Evolutionary conservation across 148 eudicot species (phyloP).

Genomic region (Rhododendron kiyosumense): DNA sequence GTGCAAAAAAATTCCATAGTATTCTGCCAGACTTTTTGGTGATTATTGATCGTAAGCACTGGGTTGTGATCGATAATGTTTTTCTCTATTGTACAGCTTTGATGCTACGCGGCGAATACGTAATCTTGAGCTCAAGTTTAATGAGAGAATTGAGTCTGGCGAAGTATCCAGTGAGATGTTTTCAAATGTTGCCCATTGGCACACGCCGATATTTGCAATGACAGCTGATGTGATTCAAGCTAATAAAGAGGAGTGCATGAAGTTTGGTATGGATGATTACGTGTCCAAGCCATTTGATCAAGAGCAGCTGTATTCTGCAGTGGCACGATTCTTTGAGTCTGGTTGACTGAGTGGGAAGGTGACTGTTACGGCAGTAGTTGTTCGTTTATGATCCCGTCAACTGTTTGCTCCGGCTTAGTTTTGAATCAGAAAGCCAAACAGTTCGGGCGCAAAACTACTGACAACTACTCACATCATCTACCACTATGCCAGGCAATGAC

Average conservation of each 20-base stretch:
- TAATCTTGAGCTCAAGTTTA: constrained; percentile 37
- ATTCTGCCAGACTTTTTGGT: background rate
- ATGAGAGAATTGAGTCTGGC: constrained; percentile 38
- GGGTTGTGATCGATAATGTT: background rate
- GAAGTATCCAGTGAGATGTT: constrained; percentile 29
- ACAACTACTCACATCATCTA: background rate
- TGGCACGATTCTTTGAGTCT: constrained; percentile 69
- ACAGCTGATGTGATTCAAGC: constrained; percentile 94
- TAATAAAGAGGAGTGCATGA: constrained; percentile 56
- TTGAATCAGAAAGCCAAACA: background rate
- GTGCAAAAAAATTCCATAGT: background rate
- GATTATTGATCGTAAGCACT: background rate
- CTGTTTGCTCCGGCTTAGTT: background rate
- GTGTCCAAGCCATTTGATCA: constrained; percentile 83
- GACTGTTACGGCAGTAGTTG: background rate
- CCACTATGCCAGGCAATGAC: constrained; percentile 3
- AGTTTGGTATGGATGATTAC: constrained; percentile 85
- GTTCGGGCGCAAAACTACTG: background rate
- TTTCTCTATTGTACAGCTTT: constrained; percentile 41
- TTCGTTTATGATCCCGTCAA: background rate
- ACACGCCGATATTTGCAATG: constrained; percentile 87
- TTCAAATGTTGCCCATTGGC: constrained; percentile 45
- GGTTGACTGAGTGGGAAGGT: constrained; percentile 20
- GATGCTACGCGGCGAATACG: constrained; percentile 74
- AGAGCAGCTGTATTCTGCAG: constrained; percentile 64